Conservation (phyloP, 768 basidiomycete species). For the Termitomyces sp. region DNA sequence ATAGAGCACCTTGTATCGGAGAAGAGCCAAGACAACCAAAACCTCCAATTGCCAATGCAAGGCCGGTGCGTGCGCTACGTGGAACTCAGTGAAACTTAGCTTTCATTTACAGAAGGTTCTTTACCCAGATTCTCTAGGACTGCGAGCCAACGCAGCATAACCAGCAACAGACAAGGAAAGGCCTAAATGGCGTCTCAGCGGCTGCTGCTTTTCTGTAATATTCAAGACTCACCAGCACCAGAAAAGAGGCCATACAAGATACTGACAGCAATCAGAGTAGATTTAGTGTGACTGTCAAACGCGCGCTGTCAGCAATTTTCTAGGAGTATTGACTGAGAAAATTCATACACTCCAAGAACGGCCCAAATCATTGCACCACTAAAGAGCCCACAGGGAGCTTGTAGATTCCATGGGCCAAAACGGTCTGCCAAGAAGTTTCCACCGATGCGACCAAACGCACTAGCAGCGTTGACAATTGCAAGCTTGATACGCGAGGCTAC, state of each 20-base stretch:
- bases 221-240: constrained; percentile 33
- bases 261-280: constrained; percentile 32
- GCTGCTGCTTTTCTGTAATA: not conserved
- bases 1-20: constrained; percentile 30
- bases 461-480: constrained; percentile 28
- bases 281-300: constrained; percentile 22
- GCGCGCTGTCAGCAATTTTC: not conserved
- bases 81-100: not conserved
- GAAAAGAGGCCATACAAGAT: constrained; percentile 44
- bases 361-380: constrained; percentile 36
- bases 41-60: constrained; percentile 27
- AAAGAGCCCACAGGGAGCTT: constrained; percentile 26
- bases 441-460: constrained; percentile 27
- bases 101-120: constrained; percentile 3
- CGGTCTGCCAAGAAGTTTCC: constrained; percentile 27
- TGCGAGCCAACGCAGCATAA: constrained; percentile 23
- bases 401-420: constrained; percentile 26
- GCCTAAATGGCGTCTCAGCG: constrained; percentile 15
- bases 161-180: constrained; percentile 27
- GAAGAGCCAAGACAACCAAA: constrained; percentile 26
- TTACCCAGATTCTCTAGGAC: constrained; percentile 30
- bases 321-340: not conserved
- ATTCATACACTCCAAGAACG: constrained; percentile 27
- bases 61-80: constrained; percentile 29
- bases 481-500: constrained; percentile 16